A percentile compares a stretch with the other conserved stretches of the same genome.
Conservation (phyloP, 495 filamentous ascomycete genomes). For the Gamarada debralockiae region DNA sequence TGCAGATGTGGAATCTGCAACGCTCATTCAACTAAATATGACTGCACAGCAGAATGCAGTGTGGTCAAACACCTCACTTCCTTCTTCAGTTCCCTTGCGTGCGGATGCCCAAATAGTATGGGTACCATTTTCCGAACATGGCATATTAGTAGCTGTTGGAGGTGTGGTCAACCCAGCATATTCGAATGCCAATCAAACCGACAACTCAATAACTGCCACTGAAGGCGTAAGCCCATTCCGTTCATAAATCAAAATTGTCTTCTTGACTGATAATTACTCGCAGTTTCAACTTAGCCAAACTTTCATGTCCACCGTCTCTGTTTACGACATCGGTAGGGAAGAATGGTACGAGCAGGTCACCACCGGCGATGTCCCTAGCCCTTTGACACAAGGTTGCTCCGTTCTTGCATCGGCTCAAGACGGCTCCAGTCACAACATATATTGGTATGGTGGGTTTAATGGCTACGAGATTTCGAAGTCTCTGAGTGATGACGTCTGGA, state of each 20-base stretch:
- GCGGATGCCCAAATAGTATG: conserved; percentile 63
- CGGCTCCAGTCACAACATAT: conserved; percentile 62
- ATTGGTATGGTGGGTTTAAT: conserved; percentile 69
- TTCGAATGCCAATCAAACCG: conserved; percentile 26
- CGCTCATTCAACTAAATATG: conserved; percentile 63
- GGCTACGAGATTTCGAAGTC: conserved; percentile 28
- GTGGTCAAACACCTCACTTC: conserved; percentile 56
- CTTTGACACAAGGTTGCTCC: conserved; percentile 59
- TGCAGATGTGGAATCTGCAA: conserved; percentile 36
- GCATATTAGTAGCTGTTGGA: no score
- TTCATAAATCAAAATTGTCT: no score
- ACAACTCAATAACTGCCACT: conserved; percentile 32
- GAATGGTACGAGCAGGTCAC: conserved; percentile 64
- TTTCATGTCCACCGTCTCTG: conserved; percentile 61
- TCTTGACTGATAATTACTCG: no score
- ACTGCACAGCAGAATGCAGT: conserved; percentile 36
- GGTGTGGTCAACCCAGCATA: no score
- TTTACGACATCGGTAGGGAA: conserved; percentile 60
- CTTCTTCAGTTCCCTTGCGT: conserved; percentile 43
- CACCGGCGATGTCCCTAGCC: conserved; percentile 48
- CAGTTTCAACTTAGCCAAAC: conserved; percentile 40
- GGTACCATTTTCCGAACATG: no score
- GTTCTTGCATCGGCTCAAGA: conserved; percentile 59
- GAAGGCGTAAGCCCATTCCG: conserved; percentile 48
- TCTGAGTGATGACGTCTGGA: conserved; percentile 64